Conservation (phyloP, 192 early-diverging fungal genomes). For the Coemansia brasiliensis region DNA sequence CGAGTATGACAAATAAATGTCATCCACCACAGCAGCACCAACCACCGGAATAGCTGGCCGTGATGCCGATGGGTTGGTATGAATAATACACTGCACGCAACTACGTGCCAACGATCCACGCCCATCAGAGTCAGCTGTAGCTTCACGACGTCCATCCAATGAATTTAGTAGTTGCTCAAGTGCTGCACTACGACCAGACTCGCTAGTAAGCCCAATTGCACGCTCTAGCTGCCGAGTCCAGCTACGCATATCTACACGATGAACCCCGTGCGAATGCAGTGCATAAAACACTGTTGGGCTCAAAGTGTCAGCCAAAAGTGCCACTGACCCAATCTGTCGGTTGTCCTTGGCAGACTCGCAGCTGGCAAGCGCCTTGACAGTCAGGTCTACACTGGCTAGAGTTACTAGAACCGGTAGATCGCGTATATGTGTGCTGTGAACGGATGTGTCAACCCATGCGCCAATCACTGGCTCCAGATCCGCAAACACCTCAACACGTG, state of each 20-base stretch:
- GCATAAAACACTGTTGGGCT: slow-evolving; percentile 66
- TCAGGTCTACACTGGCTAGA: slow-evolving; percentile 59
- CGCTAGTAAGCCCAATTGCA: slow-evolving; percentile 31
- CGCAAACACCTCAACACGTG: slow-evolving; percentile 63
- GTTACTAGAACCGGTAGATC: slow-evolving; percentile 56
- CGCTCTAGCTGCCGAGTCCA: slow-evolving; percentile 53
- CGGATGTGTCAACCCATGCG: slow-evolving; percentile 26
- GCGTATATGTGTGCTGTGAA: slow-evolving; percentile 8
- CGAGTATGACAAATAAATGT: slow-evolving; percentile 72
- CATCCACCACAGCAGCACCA: slow-evolving; percentile 62
- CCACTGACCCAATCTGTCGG: slow-evolving; percentile 39
- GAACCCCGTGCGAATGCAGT: slow-evolving; percentile 69
- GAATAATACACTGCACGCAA: slow-evolving; percentile 45
- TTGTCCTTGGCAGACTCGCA: slow-evolving; percentile 1
- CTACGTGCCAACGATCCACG: slow-evolving; percentile 18
- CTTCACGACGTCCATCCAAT: slow-evolving; percentile 20
- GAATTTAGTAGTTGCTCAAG: slow-evolving; percentile 28
- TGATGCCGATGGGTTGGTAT: slow-evolving; percentile 28
- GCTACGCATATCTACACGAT: slow-evolving; percentile 60
- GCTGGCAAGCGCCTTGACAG: slow-evolving; percentile 23
- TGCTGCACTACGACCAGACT: slow-evolving; percentile 15
- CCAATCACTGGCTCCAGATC: slow-evolving; percentile 59
- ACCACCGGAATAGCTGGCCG: slow-evolving; percentile 48
- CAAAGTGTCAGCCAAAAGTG: slow-evolving; percentile 60
- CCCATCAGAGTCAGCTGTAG: not conserved